Evolutionary conservation across 306 rosid genomes (phyloP).

Genomic region (Cicer cuneatum): DNA sequence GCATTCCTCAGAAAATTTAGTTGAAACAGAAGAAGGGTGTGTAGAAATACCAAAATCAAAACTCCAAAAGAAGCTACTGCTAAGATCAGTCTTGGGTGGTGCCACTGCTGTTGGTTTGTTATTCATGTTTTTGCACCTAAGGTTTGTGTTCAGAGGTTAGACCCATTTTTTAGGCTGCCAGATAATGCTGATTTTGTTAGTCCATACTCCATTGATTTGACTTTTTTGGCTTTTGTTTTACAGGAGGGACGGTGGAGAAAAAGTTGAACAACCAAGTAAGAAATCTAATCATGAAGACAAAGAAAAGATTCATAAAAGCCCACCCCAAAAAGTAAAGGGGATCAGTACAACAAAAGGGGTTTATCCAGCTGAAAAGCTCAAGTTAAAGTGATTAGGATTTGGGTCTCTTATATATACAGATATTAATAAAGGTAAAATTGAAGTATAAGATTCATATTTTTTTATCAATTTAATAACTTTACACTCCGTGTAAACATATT

Average conservation of each 20-base stretch:
- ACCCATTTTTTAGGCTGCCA: constrained; percentile 9
- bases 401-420: constrained; percentile 2
- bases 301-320: constrained; percentile 43
- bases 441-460: background rate
- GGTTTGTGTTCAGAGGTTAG: constrained; percentile 52
- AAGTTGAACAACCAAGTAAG: constrained; percentile 43
- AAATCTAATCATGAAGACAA: constrained; percentile 37
- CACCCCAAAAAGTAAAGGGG: constrained; percentile 34
- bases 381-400: constrained; percentile 43
- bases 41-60: constrained; percentile 40
- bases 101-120: constrained; percentile 57
- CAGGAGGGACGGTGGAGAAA: constrained; percentile 48
- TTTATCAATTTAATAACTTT: background rate
- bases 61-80: constrained; percentile 45
- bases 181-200: constrained; percentile 26
- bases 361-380: constrained; percentile 56
- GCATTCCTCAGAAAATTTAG: constrained; percentile 32
- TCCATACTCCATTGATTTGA: constrained; percentile 30
- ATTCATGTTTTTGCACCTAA: constrained; percentile 48
- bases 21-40: constrained; percentile 12
- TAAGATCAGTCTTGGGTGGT: constrained; percentile 59
- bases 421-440: background rate
- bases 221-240: background rate
- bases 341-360: constrained; percentile 41
- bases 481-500: background rate